These are phyloP conservation scores for Apophysomyces elegans DNA, from an alignment of 371 early-diverging fungal genomes.

Conservation along the genomic window DNA sequence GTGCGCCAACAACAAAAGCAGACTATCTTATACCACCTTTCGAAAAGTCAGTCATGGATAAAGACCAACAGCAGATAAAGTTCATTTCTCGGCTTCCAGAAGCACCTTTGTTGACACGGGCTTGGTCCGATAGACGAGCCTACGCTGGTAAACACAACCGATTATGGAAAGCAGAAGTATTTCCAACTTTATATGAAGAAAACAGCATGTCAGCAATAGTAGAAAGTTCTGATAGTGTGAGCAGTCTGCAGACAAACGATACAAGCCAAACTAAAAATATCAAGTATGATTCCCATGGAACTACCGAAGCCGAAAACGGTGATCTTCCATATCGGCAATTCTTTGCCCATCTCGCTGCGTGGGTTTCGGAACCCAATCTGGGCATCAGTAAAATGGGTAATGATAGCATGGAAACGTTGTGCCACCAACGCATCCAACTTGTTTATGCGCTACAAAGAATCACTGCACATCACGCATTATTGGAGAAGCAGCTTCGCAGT, in stretches of 20 bases:
- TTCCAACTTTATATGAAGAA: not conserved
- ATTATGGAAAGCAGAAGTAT: too few relatives aligned
- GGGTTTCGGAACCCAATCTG: not conserved
- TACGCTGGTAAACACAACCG: too few relatives aligned
- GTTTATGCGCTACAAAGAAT: not conserved
- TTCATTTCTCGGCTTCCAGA: too few relatives aligned
- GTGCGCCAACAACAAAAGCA: not conserved
- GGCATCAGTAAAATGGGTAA: not conserved
- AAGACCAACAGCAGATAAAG: too few relatives aligned
- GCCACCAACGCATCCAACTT: not conserved
- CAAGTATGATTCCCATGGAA: not conserved
- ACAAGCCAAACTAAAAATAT: not conserved
- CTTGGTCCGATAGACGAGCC: too few relatives aligned
- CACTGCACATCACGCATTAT: not conserved
- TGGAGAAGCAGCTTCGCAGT: not conserved
- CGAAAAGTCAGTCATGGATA: too few relatives aligned
- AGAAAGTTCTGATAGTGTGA: not conserved
- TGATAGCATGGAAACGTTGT: not conserved
- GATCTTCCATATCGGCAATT: not conserved
- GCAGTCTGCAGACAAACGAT: not conserved
- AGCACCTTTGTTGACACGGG: too few relatives aligned
- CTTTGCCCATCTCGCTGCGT: not conserved
- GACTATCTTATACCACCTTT: not conserved
- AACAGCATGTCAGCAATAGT: not conserved
- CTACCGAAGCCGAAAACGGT: not conserved